Evolutionary conservation across 352 stramenopile genomes (phyloP), one percentile per base, ranked within the genome.

Genomic region (Globisporangium orthogonon): DNA sequence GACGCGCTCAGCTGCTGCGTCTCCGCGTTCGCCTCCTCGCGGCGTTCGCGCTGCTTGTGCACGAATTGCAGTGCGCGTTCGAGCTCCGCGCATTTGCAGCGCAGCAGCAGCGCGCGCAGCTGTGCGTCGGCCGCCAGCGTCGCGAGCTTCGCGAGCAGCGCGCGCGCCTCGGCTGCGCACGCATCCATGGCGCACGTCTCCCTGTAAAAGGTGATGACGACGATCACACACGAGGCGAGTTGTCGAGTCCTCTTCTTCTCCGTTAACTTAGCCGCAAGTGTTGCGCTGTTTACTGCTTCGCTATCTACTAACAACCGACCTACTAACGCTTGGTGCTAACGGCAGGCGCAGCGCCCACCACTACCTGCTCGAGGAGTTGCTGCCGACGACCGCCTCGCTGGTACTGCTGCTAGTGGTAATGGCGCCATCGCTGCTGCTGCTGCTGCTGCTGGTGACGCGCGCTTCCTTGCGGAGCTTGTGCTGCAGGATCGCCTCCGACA

Each of bases 401-500:
- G 3, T 45, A 13, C 10, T 30, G 10, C 18, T 48, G 23, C 44
- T 23, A 23, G 23, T 23, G 23, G 23, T 23, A 23, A 23, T 23
- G 23, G 23, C 23, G 23, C 23, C 23, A 23, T 23, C 23, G 23
- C 23, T 37, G 14, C 14, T 61, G 55, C 7, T 48, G 23, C 23
- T 43, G 15, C n/a, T 52, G 15, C 15, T 44, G 35, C 30, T 61
- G 48, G 17, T 64, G 41, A 4, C 23, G 2, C 52, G n/a, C 28
- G 58, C 44, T 47, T 85, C 70, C 61, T 87, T 89, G 23, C 78
- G 78, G 18, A 84, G 64, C 46, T 75, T 73, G 62, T 82, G 57
- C 43, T 83, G 66, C 58, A 91, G 31, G 6, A 91, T 78, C 28
- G 65, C 63, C 53, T 88, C 66, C 73, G 83, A 78, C 44, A 83